These are phyloP conservation scores for Yamadazyma kanchanaburiensis DNA, from an alignment of 1,139 yeast species.

Conservation along the genomic window DNA sequence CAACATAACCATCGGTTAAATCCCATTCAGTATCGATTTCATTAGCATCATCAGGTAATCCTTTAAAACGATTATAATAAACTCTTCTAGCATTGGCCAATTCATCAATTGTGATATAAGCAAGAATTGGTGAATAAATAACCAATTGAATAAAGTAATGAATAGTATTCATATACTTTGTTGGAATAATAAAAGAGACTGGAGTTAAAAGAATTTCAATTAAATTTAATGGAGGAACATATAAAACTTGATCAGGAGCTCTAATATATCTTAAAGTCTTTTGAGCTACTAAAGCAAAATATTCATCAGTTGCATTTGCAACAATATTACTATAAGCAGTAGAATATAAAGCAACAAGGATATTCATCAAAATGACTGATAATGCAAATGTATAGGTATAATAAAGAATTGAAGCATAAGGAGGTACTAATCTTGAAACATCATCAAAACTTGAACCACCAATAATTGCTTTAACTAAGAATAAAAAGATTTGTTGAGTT, in stretches of 20 bases:
- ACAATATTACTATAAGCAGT: conserved; percentile 81
- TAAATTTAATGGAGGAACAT: conserved; percentile 81
- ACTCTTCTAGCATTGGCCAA: conserved; percentile 66
- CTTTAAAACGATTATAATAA: conserved; percentile 64
- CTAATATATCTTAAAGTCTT: conserved; percentile 80
- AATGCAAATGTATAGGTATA: conserved; percentile 76
- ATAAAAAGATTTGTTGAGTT: conserved; percentile 59
- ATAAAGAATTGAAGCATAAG: conserved; percentile 75
- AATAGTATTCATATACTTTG: conserved; percentile 27
- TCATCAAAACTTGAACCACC: conserved; percentile 72
- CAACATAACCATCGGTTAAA: conserved; percentile 70
- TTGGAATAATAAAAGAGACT: conserved; percentile 25
- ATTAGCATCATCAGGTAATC: conserved; percentile 75
- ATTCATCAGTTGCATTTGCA: conserved; percentile 78
- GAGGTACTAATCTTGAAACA: conserved; percentile 72
- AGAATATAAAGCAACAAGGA: conserved; percentile 79
- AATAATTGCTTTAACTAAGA: conserved; percentile 66
- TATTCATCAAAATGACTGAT: conserved; percentile 70
- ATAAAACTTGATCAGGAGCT: conserved; percentile 85
- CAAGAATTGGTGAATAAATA: conserved; percentile 65
- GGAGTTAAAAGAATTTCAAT: conserved; percentile 54
- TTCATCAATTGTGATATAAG: conserved; percentile 62
- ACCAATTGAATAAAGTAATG: conserved; percentile 57
- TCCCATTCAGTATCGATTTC: conserved; percentile 82
- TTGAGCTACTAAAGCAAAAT: conserved; percentile 79